A percentile compares a stretch with the other conserved stretches of the same genome.
Conservation (phyloP, 2,329 filamentous ascomycete genomes). For the Stagonosporopsis vannaccii region DNA sequence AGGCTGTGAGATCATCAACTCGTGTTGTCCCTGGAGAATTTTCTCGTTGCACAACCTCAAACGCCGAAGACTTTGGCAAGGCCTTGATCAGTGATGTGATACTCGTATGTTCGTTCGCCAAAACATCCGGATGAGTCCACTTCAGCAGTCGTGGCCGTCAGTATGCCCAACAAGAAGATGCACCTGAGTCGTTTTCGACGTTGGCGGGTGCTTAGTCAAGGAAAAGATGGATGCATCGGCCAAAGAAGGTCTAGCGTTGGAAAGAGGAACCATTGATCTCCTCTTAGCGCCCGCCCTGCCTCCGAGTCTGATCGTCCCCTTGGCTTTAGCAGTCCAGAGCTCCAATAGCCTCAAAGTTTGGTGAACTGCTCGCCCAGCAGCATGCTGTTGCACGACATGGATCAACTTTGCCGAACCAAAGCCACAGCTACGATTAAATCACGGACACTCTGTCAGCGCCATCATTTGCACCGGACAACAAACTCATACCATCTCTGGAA, state of each 20-base stretch:
- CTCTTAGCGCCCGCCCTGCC: conserved; percentile 2
- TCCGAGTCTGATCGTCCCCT: conserved; percentile 3
- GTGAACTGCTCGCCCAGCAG: conserved; percentile 12
- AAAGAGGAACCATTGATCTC: conserved; percentile 3
- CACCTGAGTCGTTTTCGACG: conserved; percentile 1
- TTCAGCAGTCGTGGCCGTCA: conserved; percentile 2
- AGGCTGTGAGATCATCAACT: background rate
- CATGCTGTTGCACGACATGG: conserved; percentile 2
- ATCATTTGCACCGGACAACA: background rate
- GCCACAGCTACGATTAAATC: background rate
- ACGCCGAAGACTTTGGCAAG: background rate
- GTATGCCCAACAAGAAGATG: background rate
- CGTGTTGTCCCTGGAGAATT: background rate
- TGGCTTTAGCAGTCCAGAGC: conserved; percentile 9
- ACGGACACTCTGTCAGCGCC: background rate
- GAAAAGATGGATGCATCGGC: background rate
- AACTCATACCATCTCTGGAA: background rate
- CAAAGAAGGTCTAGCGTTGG: background rate
- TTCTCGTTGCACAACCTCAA: background rate
- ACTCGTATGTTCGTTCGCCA: background rate
- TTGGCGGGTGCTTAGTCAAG: background rate
- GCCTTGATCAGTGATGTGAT: background rate
- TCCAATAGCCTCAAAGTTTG: conserved; percentile 7
- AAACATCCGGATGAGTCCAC: background rate
- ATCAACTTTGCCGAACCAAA: background rate